Base-by-base conservation (phyloP, 2,329 filamentous ascomycete genomes). In the Colletotrichum sidae region DNA sequence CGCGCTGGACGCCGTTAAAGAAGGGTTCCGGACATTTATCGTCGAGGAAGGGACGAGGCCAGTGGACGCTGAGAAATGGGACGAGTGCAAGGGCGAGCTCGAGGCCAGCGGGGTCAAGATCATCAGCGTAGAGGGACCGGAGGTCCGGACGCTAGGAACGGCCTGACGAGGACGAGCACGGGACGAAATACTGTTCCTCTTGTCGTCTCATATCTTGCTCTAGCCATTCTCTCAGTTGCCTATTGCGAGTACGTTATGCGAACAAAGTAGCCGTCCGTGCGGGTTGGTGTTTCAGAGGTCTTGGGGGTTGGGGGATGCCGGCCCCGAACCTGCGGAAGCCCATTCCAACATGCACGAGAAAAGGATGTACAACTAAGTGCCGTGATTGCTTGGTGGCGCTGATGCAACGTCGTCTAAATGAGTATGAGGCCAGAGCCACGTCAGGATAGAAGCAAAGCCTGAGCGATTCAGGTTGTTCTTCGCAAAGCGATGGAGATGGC, bases 11-110 rank as follows among this genome's bases (percentile, higher is more conserved):
- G 90, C 94, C 1, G 83, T 79, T 2, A 86, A 84, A 68, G 90
- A 92, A 71, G 95, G 94, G 0, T 97, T 96, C 74, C 81, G 77
- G 70, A 92, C 91, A 4, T 92, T 85, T 76, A 85, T 98, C 33
- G 82, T 98, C 4, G 87, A 90, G 71, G 93, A 98, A 72, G 94
- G 84, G 8, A 94, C 92, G 6, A 89, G 84, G 75, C 86, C 92
- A 5, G 93, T 97, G 2, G 86, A 91, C 75, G 81, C 84, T 8
- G 82, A 75, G 1, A 73, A 67, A 13, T 93, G 91, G 91, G 81
- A 81, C 0, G 78, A 79, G 6, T 83, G 78, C 46, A 85, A 82
- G 71, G 72, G 72, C 59, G 86, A 86, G 55, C 81, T 96, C 68
- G 76, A 81, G 66, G 77, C 76, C 45, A 79, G 77, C 11, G 92